Evolutionary conservation across 257 asterid species (phyloP).

Genomic region (Ophiorrhiza pumila): DNA sequence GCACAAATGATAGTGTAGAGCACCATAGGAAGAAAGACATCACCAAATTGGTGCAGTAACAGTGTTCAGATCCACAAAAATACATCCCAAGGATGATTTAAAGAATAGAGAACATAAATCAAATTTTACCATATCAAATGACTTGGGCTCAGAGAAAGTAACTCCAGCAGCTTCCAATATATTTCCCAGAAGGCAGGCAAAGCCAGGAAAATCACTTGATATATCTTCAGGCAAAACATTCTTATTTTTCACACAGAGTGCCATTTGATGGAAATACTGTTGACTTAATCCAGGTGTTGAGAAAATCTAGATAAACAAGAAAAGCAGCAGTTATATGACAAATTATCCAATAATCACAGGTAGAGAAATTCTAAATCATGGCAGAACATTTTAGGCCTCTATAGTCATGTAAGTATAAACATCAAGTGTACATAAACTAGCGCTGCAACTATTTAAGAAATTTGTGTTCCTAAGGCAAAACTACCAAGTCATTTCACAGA

Average conservation of each 20-base stretch:
- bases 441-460: no score
- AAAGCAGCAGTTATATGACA: constrained; percentile 10
- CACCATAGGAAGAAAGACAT: background rate
- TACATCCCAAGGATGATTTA: background rate
- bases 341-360: background rate
- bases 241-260: constrained; percentile 52
- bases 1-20: background rate
- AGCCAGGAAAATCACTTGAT: constrained; percentile 74
- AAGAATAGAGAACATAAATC: background rate
- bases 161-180: constrained; percentile 78
- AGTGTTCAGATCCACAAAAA: background rate
- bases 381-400: background rate
- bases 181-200: constrained; percentile 88
- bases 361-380: background rate
- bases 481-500: background rate
- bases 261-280: constrained; percentile 73
- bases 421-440: background rate
- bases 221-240: constrained; percentile 64
- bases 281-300: constrained; percentile 63
- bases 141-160: constrained; percentile 60
- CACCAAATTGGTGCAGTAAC: background rate
- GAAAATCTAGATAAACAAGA: constrained; percentile 56
- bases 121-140: constrained; percentile 66
- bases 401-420: background rate
- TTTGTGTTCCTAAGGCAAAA: no score